phyloP scores from a whole-genome alignment of 495 filamentous ascomycete species.

The Symbiotaphrina buchneri region DNA sequence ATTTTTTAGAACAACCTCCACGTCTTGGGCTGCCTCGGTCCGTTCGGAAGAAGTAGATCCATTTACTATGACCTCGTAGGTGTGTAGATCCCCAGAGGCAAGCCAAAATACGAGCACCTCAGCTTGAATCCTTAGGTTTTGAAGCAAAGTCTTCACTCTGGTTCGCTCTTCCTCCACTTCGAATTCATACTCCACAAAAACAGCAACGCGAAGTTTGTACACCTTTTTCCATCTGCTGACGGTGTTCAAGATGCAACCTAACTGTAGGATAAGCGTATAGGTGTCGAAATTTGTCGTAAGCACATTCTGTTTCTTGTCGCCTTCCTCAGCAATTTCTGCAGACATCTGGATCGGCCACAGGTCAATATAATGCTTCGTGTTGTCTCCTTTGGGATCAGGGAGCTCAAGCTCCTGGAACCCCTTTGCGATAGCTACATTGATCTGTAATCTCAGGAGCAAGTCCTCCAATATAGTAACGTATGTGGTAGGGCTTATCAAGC shows the following conservation, averaged over 20 bases:
- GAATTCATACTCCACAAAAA: conserved; percentile 77
- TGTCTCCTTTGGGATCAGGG: conserved; percentile 24
- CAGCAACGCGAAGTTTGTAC: conserved; percentile 51
- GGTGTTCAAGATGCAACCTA: conserved; percentile 66
- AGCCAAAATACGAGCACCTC: conserved; percentile 65
- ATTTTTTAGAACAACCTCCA: conserved; percentile 35
- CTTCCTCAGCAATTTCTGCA: conserved; percentile 45
- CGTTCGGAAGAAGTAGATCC: conserved; percentile 20
- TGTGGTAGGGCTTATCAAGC: conserved; percentile 35
- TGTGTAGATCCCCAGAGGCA: conserved; percentile 44
- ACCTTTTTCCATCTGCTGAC: conserved; percentile 65
- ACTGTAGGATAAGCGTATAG: conserved; percentile 69
- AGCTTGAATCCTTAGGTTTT: conserved; percentile 64
- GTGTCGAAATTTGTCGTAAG: conserved; percentile 84
- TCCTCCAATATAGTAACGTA: conserved; percentile 79
- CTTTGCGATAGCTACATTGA: conserved; percentile 72
- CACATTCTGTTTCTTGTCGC: conserved; percentile 38
- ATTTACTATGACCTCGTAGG: conserved; percentile 63
- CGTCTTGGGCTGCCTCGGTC: conserved; percentile 22
- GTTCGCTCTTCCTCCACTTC: conserved; percentile 62
- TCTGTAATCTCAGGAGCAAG: conserved; percentile 48
- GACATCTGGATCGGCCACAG: conserved; percentile 77
- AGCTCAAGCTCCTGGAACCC: conserved; percentile 61
- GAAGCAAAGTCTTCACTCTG: conserved; percentile 50
- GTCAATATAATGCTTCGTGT: conserved; percentile 62